Evolutionary conservation across 1,284 basidiomycete genomes (phyloP), one percentile per base, ranked within the genome.

Genomic region (Fistulina hepatica): DNA sequence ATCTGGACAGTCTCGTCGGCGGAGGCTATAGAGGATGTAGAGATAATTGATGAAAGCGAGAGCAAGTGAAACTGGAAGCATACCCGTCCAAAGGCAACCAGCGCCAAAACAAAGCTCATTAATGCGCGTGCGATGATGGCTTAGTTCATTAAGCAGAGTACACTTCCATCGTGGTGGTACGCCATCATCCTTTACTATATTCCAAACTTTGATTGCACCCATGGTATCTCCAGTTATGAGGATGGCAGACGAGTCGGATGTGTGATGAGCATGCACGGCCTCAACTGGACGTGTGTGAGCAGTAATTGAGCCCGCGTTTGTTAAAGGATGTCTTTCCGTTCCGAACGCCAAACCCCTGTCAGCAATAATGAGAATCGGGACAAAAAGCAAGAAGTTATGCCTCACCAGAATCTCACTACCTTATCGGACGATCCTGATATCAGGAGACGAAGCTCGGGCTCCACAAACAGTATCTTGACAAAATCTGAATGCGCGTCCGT

Each of bases 341-440:
- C 63, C 58, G 22, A 59, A 54, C 11, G 71, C 70, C 19, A 76
- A 55, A 50, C 84, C 77, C 83, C 82, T 86, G 44, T 5, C 35
- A 23, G 33, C 15, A 20, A 32, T 36, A 36, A 19, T 32, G 25
- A 21, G 19, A 13, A 21, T 11, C 19, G 33, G 28, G 21, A 21
- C 33, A 25, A 24, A 16, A 37, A 21, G n/a, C 21, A 24, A 33
- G 21, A 25, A 17, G 26, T 34, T 28, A 8, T 33, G 34, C 44
- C 59, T 33, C 46, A 90, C 92, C 93, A 97, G 43, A 97, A 67
- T 42, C 90, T 76, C 32, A 93, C 66, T 11, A 81, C 76, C 50
- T 92, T 91, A 59, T 98, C 94, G 6, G 93, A 95, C 16, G 90
- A 80, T 12, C 85, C 85, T 0, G 92, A 93, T 6, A 93, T 64